phyloP scores from a whole-genome alignment of 176 grass and related monocot genomes.

The Areca catechu region DNA sequence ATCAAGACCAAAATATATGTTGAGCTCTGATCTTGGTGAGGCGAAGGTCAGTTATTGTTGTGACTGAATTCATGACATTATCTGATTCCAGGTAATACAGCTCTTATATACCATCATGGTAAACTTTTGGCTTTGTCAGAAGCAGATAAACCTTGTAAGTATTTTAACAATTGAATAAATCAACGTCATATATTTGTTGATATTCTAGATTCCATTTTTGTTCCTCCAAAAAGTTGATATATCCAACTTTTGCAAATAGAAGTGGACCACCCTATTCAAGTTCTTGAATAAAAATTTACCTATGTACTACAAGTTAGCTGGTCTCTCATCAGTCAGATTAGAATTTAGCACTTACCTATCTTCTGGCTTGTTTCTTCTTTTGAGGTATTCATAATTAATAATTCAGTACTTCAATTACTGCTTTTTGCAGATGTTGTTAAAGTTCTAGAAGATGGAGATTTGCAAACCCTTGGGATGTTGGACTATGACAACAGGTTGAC shows the following conservation, averaged over 20 bases:
- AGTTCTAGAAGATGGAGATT: constrained; percentile 94
- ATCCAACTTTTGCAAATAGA: too few relatives aligned
- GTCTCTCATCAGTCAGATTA: too few relatives aligned
- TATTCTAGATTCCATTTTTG: too few relatives aligned
- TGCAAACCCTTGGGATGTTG: constrained; percentile 89
- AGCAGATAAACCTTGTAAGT: constrained; percentile 96
- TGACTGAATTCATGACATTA: not conserved
- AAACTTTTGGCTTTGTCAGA: constrained; percentile 88
- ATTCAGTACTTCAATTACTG: too few relatives aligned
- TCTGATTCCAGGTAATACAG: constrained; percentile 63
- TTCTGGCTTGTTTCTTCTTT: too few relatives aligned
- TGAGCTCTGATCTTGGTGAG: not conserved
- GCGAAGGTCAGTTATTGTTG: not conserved
- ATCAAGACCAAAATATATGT: not conserved
- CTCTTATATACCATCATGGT: constrained; percentile 90
- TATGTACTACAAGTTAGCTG: too few relatives aligned
- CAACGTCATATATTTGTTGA: not conserved
- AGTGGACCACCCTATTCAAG: too few relatives aligned
- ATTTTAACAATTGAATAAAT: not conserved
- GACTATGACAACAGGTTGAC: constrained; percentile 90
- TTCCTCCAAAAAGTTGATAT: too few relatives aligned
- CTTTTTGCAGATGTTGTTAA: constrained; percentile 66
- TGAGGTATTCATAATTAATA: too few relatives aligned
- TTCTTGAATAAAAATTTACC: too few relatives aligned
- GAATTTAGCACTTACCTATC: too few relatives aligned